phyloP scores from a whole-genome alignment of 805 yeast species.

The Blastobotrys peoriensis region DNA sequence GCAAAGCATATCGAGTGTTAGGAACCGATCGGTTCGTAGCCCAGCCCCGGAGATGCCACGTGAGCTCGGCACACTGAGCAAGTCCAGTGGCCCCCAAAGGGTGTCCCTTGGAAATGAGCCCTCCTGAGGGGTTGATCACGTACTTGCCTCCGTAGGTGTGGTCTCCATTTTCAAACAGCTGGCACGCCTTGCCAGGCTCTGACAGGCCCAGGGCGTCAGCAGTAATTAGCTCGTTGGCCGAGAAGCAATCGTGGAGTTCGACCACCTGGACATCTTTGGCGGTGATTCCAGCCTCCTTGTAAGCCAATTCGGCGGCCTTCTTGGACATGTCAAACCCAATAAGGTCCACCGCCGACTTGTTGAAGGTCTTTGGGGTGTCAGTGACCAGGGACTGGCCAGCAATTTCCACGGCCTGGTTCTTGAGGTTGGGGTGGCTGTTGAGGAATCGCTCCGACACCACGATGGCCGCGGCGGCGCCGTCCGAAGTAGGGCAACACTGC shows the following conservation, averaged over 20 bases:
- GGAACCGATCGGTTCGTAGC: constrained; percentile 23
- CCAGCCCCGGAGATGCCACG: constrained; percentile 26
- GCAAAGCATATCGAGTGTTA: constrained; percentile 18
- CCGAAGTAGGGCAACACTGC: constrained; percentile 25
- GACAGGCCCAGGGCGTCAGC: constrained; percentile 22
- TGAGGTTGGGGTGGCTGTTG: constrained; percentile 18
- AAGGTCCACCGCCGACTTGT: constrained; percentile 17
- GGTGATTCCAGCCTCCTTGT: constrained; percentile 16
- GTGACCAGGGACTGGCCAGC: constrained; percentile 22
- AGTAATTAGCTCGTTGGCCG: constrained; percentile 23
- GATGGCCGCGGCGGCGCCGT: constrained; percentile 24
- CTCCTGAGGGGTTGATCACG: constrained; percentile 25
- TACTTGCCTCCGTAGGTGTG: constrained; percentile 23
- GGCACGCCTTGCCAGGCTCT: constrained; percentile 21
- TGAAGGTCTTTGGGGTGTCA: constrained; percentile 19
- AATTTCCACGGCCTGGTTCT: constrained; percentile 22
- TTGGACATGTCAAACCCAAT: constrained; percentile 22
- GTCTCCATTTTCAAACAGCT: constrained; percentile 20
- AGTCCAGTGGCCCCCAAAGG: constrained; percentile 26
- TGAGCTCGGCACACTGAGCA: constrained; percentile 23
- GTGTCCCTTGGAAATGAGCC: constrained; percentile 24
- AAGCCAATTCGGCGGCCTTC: constrained; percentile 18
- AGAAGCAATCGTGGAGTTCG: constrained; percentile 25
- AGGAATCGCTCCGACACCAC: constrained; percentile 22
- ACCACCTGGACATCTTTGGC: constrained; percentile 23